phyloP scores from a whole-genome alignment of 768 basidiomycete species.

The Chiua virens region DNA sequence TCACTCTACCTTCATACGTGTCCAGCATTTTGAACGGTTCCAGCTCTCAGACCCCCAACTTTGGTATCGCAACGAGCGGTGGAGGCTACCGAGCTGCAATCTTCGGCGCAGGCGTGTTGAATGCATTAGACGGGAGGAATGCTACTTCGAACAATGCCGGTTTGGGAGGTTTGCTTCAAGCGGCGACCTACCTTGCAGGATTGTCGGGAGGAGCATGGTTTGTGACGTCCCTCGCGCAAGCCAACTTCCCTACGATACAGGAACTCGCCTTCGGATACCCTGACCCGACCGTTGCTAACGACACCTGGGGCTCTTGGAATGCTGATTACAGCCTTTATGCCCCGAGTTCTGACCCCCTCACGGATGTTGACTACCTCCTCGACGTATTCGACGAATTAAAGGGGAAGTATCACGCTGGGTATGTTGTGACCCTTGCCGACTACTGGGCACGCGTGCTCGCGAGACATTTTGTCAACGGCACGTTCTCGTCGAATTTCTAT shows the following conservation, averaged over 20 bases:
- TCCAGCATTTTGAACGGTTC: constrained; percentile 28
- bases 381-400: constrained; percentile 25
- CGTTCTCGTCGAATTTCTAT: constrained; percentile 31
- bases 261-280: constrained; percentile 37
- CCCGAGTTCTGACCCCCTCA: constrained; percentile 21
- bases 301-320: constrained; percentile 37
- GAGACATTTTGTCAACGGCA: constrained; percentile 41
- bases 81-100: constrained; percentile 59
- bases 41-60: constrained; percentile 29
- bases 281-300: constrained; percentile 10
- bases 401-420: constrained; percentile 34
- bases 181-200: constrained; percentile 52
- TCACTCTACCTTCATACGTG: constrained; percentile 36
- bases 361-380: constrained; percentile 14
- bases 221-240: constrained; percentile 40
- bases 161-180: constrained; percentile 51
- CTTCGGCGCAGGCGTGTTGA: constrained; percentile 51
- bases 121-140: constrained; percentile 52
- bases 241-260: constrained; percentile 40
- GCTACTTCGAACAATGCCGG: constrained; percentile 40
- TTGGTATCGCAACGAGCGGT: constrained; percentile 55
- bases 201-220: constrained; percentile 47
- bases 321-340: constrained; percentile 16
- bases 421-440: constrained; percentile 31
- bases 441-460: constrained; percentile 27